Conservation (phyloP, 2,329 filamentous ascomycete genomes). For the Colletotrichum eleusines region DNA sequence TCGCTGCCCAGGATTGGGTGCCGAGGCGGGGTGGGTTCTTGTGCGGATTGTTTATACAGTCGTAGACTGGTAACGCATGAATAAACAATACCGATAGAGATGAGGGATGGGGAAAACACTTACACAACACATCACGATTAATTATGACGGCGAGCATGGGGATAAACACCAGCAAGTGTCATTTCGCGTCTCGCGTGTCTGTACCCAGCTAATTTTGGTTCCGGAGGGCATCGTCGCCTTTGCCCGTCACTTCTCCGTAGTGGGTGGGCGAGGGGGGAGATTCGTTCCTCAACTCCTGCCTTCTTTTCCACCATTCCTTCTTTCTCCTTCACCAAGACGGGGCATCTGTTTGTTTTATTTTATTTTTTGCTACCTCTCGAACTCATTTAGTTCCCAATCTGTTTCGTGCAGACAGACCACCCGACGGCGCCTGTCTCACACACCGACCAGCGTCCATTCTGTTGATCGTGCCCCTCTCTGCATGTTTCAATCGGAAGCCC, state of each 20-base stretch:
- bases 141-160: not conserved
- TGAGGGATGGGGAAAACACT: slow-evolving; percentile 24
- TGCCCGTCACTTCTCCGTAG: not conserved
- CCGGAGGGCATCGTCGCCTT: not conserved
- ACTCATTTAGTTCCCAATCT: not conserved
- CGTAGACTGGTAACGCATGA: slow-evolving; percentile 27
- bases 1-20: slow-evolving; percentile 17
- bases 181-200: slow-evolving; percentile 15
- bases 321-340: slow-evolving; percentile 4
- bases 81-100: slow-evolving; percentile 41
- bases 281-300: slow-evolving; percentile 21
- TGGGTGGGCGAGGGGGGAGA: slow-evolving; percentile 8
- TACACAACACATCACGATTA: slow-evolving; percentile 2
- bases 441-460: not conserved
- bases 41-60: not conserved
- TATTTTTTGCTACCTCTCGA: too few relatives aligned
- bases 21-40: slow-evolving; percentile 14
- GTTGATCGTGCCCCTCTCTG: not conserved
- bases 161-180: not conserved
- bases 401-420: not conserved
- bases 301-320: not conserved
- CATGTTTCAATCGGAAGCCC: slow-evolving; percentile 31
- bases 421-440: slow-evolving; percentile 4
- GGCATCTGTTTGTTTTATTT: too few relatives aligned
- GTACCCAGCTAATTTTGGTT: not conserved